Evolutionary conservation across 352 stramenopile species (phyloP), one percentile per base, ranked within the genome.

Genomic region (Saprolegnia diclina): DNA sequence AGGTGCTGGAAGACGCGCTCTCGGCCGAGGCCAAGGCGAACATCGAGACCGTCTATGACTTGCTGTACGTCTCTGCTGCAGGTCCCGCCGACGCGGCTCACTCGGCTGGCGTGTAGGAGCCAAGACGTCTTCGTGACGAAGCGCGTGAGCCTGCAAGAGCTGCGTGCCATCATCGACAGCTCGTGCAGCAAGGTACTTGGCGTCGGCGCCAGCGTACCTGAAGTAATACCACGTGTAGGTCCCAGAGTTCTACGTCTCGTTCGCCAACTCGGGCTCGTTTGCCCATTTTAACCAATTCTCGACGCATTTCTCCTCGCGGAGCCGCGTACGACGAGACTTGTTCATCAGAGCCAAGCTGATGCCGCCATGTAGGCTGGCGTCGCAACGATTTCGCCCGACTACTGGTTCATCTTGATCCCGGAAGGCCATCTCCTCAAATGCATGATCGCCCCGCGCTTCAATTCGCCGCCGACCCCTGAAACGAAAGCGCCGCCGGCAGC

Each of bases 341-440:
- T 4, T 4, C 2, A 48, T n/a, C 52, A 57, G 7, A 4, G 24
- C 13, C 1, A 59, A 29, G 24, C 24, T 54, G 52, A 16, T 9
- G 4, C 9, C 35, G 19, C 18, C 5, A 19, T 44, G 13, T 69
- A 69, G 63, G 63, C 63, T 26, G 63, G 63, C n/a, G 63, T 69
- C 4, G 63, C 63, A 13, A 48, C 50, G n/a, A 26, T 69, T 9
- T 29, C 63, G 9, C n/a, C 21, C 16, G 22, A 69, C 13, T 69
- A 62, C 37, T 69, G 63, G 63, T 52, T 69, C 18, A 61, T 69
- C 32, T 62, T 69, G 16, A n/a, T 69, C 19, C 63, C 63, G 18
- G 50, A 69, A 13, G 63, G 19, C 16, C 21, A 29, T 22, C 37
- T 24, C 19, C 48, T 69, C 38, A 69, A 62, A 38, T 69, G 63